Percentiles rank a stretch among this genome's conserved stretches.
Evolutionary conservation across 192 early-diverging fungal genomes (phyloP).

Genomic region (Entrophospora sp.): DNA sequence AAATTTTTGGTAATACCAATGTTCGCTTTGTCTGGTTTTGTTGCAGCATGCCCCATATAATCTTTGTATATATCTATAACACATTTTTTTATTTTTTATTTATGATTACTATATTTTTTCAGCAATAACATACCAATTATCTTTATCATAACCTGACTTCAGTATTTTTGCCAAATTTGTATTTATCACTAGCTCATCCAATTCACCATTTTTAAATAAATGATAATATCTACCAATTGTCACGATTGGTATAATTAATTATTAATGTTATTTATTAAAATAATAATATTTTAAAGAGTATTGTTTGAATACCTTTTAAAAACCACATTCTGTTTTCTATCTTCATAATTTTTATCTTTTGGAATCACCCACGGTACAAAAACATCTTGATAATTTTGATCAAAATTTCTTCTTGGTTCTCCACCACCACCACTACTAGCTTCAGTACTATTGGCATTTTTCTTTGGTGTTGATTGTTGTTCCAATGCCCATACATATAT

Average conservation of each 20-base stretch:
- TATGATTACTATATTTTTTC: conserved; percentile 45
- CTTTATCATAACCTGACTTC: conserved; percentile 81
- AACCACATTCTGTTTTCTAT: conserved; percentile 20
- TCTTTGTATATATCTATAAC: too few species aligned
- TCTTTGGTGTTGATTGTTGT: too few species aligned
- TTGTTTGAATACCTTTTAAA: conserved; percentile 38
- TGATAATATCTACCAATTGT: conserved; percentile 98
- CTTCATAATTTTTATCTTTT: conserved; percentile 27
- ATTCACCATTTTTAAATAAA: conserved; percentile 78
- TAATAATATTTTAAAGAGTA: not conserved
- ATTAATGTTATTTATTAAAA: not conserved
- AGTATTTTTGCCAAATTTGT: conserved; percentile 48
- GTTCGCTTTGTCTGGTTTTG: too few species aligned
- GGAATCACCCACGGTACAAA: conserved; percentile 89
- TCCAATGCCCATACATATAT: conserved; percentile 98
- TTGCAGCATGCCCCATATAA: too few species aligned
- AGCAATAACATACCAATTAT: conserved; percentile 89
- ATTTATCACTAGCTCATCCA: conserved; percentile 56
- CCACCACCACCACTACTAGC: too few species aligned
- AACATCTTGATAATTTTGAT: conserved; percentile 71
- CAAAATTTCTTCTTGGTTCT: conserved; percentile 71
- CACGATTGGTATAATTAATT: conserved; percentile 8
- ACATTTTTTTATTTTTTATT: too few species aligned
- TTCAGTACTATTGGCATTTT: too few species aligned
- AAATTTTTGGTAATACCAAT: too few species aligned